phyloP scores from a whole-genome alignment of 164 flowering plant genomes.

The Sextonia rubra region DNA sequence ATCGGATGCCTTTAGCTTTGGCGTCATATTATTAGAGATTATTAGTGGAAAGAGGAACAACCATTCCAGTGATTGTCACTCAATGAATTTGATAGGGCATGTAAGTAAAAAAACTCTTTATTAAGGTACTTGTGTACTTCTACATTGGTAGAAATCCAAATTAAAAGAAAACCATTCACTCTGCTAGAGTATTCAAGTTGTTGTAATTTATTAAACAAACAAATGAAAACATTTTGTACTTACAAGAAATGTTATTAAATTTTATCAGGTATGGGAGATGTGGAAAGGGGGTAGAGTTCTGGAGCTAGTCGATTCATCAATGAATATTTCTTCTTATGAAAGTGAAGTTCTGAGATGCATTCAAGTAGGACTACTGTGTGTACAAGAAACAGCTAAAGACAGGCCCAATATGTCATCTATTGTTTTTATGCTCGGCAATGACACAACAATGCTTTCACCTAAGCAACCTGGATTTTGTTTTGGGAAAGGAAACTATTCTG shows the following conservation, averaged over 20 bases:
- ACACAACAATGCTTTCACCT: too few relatives aligned
- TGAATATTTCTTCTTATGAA: background rate
- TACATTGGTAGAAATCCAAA: background rate
- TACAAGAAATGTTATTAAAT: too few relatives aligned
- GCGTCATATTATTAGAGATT: slow-evolving; percentile 48
- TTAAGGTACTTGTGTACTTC: too few relatives aligned
- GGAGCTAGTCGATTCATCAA: slow-evolving; percentile 4
- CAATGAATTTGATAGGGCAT: slow-evolving; percentile 41
- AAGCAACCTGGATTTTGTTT: too few relatives aligned
- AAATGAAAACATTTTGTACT: too few relatives aligned
- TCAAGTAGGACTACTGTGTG: slow-evolving; percentile 13
- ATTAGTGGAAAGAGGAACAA: slow-evolving; percentile 47
- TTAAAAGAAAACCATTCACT: background rate
- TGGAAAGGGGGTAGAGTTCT: slow-evolving; percentile 11
- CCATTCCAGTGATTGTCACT: slow-evolving; percentile 20
- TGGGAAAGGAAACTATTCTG: too few relatives aligned
- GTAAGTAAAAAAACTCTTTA: slow-evolving; percentile 23
- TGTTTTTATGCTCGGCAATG: too few relatives aligned
- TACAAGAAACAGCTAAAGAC: too few relatives aligned
- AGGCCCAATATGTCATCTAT: too few relatives aligned
- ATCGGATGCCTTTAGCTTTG: slow-evolving; percentile 59
- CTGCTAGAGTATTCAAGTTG: background rate
- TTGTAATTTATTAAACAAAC: too few relatives aligned
- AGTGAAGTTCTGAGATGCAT: slow-evolving; percentile 11
- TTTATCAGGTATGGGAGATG: slow-evolving; percentile 10